Evolutionary conservation across 371 early-diverging fungal species (phyloP).

Genomic region (Mucor circinelloides): DNA sequence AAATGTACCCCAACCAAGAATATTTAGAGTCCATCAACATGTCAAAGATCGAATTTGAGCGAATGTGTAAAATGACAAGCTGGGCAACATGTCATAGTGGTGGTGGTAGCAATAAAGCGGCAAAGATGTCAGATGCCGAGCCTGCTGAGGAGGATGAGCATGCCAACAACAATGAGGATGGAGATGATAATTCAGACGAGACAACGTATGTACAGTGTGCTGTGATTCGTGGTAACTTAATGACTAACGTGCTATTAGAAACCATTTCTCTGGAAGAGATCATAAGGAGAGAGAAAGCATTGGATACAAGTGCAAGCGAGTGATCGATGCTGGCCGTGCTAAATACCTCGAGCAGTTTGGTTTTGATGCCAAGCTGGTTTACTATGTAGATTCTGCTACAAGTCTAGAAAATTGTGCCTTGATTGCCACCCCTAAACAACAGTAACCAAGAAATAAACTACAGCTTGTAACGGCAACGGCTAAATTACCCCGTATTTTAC

Average conservation of each 20-base stretch:
- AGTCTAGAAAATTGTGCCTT: constrained; percentile 77
- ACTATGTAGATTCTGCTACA: constrained; percentile 65
- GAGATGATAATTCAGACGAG: constrained; percentile 50
- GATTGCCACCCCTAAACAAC: constrained; percentile 47
- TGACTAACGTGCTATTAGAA: neutral
- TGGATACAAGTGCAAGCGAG: constrained; percentile 77
- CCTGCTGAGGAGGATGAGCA: constrained; percentile 46
- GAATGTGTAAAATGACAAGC: constrained; percentile 68
- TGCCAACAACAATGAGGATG: constrained; percentile 33
- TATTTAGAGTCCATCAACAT: constrained; percentile 61
- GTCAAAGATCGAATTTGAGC: constrained; percentile 55
- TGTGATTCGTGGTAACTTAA: neutral
- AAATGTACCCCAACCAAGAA: constrained; percentile 71
- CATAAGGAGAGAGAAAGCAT: constrained; percentile 63
- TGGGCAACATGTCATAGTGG: constrained; percentile 65
- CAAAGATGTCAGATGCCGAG: constrained; percentile 12
- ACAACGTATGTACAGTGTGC: constrained; percentile 39
- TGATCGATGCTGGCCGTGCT: constrained; percentile 70
- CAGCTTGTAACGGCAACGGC: neutral
- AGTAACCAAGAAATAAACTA: neutral
- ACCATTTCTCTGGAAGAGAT: constrained; percentile 65
- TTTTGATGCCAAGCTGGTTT: constrained; percentile 64
- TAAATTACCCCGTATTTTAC: neutral
- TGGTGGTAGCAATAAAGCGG: constrained; percentile 25
- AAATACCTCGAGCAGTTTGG: constrained; percentile 57